Base-by-base conservation (phyloP, 306 rosid genomes). In the Vachellia collinsii region DNA sequence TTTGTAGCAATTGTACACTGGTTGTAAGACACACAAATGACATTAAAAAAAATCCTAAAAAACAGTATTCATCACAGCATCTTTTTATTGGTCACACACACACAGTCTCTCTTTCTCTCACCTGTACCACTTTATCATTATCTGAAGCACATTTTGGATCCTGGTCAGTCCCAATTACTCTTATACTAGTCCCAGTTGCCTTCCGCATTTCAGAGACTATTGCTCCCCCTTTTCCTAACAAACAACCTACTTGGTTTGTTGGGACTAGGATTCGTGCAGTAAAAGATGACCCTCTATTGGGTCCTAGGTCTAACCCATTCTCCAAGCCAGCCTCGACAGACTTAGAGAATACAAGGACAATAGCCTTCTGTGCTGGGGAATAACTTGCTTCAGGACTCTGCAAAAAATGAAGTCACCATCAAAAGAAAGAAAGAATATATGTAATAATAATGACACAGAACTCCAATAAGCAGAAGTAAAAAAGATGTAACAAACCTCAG, bases 171-270 rank as follows among this genome's bases (percentile, higher is more conserved):
- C 89, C 85, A 80, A 91, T 53, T 86, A 95, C 71, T 82, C 85
- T 81, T 79, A 95, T 93, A 85, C 82, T 81, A 80, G 98, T 44
- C 74, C 96, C 87, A 38, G 98, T 95, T 77, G 81, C 86, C 83
- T 88, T 93, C 75, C 97, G 88, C 79, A 93, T 95, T 85, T 93
- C 99, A 29, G 96, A 80, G 84, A 95, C 79, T 75, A 93, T 87
- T 66, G 84, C 84, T 79, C 99, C 99, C 48, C 97, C 98, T 85
- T 90, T 93, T 86, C 99, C 99, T 79, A 95, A 73, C 87, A 95
- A 83, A 83, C 97, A 93, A 76, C 99, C 99, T 82, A 91, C 98
- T 87, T 95, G 97, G 86, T 86, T 87, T 78, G 92, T 68, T 11
- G 95, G 89, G 80, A 92, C 91, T 42, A 85, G 88, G 72, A 95